These are phyloP conservation scores for Pichia sp. DNA, from an alignment of 1,139 yeast species.

Conservation along the genomic window DNA sequence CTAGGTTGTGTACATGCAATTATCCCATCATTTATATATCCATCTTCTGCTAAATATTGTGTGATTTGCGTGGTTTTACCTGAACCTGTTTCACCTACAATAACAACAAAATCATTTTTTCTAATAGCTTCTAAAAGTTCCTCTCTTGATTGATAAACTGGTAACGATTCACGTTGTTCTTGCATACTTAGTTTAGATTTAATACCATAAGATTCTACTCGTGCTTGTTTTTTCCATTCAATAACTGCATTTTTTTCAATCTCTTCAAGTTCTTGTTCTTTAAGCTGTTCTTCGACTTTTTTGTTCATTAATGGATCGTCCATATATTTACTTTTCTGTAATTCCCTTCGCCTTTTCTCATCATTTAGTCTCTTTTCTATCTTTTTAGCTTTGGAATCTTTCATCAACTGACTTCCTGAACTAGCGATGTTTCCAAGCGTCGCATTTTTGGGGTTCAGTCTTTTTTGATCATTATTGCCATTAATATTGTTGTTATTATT, in stretches of 20 bases:
- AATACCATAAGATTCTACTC: constrained; percentile 47
- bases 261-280: constrained; percentile 22
- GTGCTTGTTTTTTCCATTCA: constrained; percentile 48
- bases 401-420: constrained; percentile 67
- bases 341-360: constrained; percentile 33
- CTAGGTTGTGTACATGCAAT: constrained; percentile 75
- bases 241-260: constrained; percentile 27
- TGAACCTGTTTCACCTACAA: constrained; percentile 89
- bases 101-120: constrained; percentile 69
- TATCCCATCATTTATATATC: constrained; percentile 76
- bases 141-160: constrained; percentile 61
- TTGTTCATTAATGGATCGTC: constrained; percentile 38
- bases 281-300: constrained; percentile 18
- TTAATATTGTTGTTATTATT: neutral
- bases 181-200: constrained; percentile 46
- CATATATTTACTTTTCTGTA: constrained; percentile 27
- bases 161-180: constrained; percentile 64
- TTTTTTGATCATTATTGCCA: neutral
- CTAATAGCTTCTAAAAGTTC: constrained; percentile 52
- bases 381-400: constrained; percentile 58
- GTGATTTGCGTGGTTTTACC: constrained; percentile 63
- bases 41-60: constrained; percentile 75
- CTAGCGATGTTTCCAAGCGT: constrained; percentile 70
- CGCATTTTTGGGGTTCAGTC: constrained; percentile 9
- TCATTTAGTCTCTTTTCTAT: constrained; percentile 44